phyloP scores from a whole-genome alignment of 73 alveolate species.

The Symbiodinium pilosum region DNA sequence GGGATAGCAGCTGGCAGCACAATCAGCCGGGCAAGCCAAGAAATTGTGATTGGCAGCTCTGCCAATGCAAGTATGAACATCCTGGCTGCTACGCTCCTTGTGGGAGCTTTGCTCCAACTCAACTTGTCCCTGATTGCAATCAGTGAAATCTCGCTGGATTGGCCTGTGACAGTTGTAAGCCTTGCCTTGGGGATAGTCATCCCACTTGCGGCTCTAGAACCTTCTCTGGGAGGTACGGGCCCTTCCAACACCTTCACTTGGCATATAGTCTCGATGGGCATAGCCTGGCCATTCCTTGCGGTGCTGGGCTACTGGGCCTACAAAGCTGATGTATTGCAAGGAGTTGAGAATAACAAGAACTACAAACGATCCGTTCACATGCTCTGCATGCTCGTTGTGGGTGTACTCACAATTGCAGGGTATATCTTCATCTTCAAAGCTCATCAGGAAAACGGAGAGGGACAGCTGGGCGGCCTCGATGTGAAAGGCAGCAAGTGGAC shows the following conservation, averaged over 20 bases:
- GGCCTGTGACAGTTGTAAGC: neutral
- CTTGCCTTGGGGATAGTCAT: neutral
- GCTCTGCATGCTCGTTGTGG: neutral
- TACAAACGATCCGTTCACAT: neutral
- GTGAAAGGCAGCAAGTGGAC: neutral
- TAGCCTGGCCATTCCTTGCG: neutral
- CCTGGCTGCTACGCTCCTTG: neutral
- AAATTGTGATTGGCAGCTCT: neutral
- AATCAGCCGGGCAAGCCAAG: conserved; percentile 1
- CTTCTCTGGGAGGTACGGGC: conserved; percentile 18
- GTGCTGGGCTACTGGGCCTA: conserved; percentile 30
- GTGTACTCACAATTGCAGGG: neutral
- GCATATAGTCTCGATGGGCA: conserved; percentile 1
- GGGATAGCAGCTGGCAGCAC: conserved; percentile 6
- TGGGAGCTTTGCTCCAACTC: neutral
- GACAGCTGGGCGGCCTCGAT: neutral
- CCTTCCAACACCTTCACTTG: neutral
- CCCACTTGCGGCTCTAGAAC: neutral
- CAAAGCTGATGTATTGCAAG: neutral
- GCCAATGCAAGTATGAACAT: neutral
- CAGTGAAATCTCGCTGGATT: neutral
- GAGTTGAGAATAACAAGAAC: neutral
- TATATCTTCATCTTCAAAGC: neutral
- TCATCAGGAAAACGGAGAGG: conserved; percentile 10
- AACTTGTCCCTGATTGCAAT: neutral